These are phyloP conservation scores for Exophiala mesophila DNA, from an alignment of 2,329 filamentous ascomycete genomes.

Conservation along the genomic window DNA sequence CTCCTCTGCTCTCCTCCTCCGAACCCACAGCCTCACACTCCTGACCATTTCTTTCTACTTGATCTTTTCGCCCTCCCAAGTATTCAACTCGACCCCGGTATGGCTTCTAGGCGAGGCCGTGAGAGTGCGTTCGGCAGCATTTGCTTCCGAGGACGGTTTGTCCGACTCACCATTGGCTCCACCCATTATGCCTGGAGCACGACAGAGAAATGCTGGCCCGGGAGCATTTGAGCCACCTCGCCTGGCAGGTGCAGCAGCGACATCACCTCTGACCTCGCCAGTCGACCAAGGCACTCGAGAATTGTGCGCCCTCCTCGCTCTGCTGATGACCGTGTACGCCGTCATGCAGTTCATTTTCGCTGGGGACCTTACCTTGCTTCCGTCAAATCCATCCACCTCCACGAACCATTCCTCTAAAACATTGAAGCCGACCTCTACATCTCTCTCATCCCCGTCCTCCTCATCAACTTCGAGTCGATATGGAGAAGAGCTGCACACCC, in stretches of 20 bases:
- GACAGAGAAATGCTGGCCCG: conserved; percentile 2
- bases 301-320: conserved; percentile 19
- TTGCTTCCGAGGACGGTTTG: conserved; percentile 11
- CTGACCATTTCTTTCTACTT: conserved; percentile 22
- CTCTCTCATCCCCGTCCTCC: conserved; percentile 1
- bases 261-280: neutral
- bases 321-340: conserved; percentile 16
- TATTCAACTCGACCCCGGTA: conserved; percentile 23
- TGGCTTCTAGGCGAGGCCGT: conserved; percentile 25
- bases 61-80: conserved; percentile 14
- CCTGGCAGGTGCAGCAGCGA: neutral
- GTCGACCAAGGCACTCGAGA: conserved; percentile 8
- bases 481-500: conserved; percentile 21
- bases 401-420: neutral
- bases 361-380: conserved; percentile 15
- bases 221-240: neutral
- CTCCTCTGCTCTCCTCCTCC: conserved; percentile 22
- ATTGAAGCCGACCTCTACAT: neutral
- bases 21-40: conserved; percentile 18
- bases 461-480: conserved; percentile 6
- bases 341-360: conserved; percentile 21
- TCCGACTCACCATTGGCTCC: neutral
- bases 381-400: neutral
- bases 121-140: conserved; percentile 20
- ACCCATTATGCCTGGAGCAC: neutral